Evolutionary conservation across 2,329 filamentous ascomycete genomes (phyloP), one percentile per base, ranked within the genome.

Genomic region (Beauveria pseudobassiana): DNA sequence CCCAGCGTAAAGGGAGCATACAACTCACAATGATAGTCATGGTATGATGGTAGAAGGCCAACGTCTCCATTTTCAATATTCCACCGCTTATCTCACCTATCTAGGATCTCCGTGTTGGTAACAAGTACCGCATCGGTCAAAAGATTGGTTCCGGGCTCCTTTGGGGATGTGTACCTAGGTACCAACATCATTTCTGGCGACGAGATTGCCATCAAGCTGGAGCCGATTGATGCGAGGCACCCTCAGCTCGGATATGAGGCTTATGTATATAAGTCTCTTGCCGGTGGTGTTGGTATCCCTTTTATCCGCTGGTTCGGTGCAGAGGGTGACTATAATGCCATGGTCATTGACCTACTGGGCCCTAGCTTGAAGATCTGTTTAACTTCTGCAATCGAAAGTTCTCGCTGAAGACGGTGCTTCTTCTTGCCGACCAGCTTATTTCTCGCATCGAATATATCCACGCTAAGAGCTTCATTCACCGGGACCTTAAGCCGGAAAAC

Each of bases 371-470:
- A 79, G 95, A 99, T 74, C 85, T 99, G 40, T 99, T 99, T 90
- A 98, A 99, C 86, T 98, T 98, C 78, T 99, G 95, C 87, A 98
- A 98, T 87, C 90, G 95, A 77, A 98, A 98, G 77, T 98, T 98
- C 82, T 97, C 93, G 14, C 81, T 99, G 69, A 99, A 99, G 88
- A 99, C 95, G 1, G 95, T 98, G 30, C 84, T 99, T 50, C 86
- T 99, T 28, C 86, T 99, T 56, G 95, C 95, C 73, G 95, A 99
- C 72, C 95, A 99, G 81, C 88, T 97, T 76, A 98, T 99, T 76
- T 98, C 93, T 67, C 93, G 95, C 71, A 97, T 99, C 77, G 95
- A 99, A 80, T 98, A 98, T 81, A 99, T 99, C 71, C 95, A 99
- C 77, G 95, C 95, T 82, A 98, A 98, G 80, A 97, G 92, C 9